These are phyloP conservation scores for Melaleuca quinquenervia DNA, from an alignment of 345 rosid species.

Conservation along the genomic window DNA sequence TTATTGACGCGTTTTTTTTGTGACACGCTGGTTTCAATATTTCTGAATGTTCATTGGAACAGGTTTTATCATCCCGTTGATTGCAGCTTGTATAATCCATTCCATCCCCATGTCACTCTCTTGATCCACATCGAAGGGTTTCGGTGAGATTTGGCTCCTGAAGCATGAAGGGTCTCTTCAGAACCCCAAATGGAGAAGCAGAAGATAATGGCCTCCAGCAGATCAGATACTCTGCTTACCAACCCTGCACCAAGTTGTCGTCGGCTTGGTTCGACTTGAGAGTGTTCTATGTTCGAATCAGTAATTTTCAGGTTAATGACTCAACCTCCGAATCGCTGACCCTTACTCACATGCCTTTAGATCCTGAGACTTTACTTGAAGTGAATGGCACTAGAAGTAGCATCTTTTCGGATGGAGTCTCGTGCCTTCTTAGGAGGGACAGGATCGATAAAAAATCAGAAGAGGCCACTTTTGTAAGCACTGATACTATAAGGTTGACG, in stretches of 20 bases:
- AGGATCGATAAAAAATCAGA: constrained; percentile 71
- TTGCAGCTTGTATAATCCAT: background rate
- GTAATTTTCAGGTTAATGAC: constrained; percentile 57
- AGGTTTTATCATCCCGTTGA: background rate
- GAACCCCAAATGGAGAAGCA: constrained; percentile 24
- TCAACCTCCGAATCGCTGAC: constrained; percentile 64
- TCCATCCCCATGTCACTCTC: constrained; percentile 5
- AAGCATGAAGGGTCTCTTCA: constrained; percentile 43
- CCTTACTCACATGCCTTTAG: constrained; percentile 62
- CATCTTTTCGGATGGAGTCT: constrained; percentile 46
- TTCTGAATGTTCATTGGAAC: background rate
- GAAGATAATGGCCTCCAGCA: constrained; percentile 33
- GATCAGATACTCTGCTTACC: constrained; percentile 49
- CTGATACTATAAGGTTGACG: constrained; percentile 61
- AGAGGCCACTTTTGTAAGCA: constrained; percentile 85
- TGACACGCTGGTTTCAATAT: background rate
- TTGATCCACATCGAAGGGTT: constrained; percentile 11
- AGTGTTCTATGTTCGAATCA: constrained; percentile 81
- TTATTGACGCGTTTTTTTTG: background rate
- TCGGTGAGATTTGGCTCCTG: constrained; percentile 24
- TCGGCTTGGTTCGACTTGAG: constrained; percentile 68
- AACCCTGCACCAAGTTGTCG: constrained; percentile 28
- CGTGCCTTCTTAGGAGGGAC: constrained; percentile 65
- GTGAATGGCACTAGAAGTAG: constrained; percentile 59
- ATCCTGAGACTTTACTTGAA: constrained; percentile 67